These are phyloP conservation scores for Pilaira anomala DNA, from an alignment of 192 early-diverging fungal genomes.

Conservation along the genomic window DNA sequence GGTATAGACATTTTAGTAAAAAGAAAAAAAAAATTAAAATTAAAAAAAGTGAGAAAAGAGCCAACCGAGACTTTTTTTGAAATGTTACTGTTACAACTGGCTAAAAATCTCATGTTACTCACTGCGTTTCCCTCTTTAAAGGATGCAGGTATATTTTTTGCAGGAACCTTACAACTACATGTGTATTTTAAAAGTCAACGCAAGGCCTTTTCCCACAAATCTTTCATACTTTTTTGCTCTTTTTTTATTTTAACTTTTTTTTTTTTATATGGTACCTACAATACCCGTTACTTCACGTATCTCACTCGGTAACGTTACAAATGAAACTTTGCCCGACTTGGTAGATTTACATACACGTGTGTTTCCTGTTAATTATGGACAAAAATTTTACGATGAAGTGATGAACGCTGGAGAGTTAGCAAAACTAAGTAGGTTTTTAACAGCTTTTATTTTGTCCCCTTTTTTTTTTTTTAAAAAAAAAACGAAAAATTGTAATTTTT, in stretches of 20 bases:
- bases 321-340: conserved; percentile 61
- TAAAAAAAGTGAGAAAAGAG: no score
- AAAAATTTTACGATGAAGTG: conserved; percentile 75
- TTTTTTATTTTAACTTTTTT: not conserved
- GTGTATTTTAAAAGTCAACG: no score
- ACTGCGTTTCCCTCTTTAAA: no score
- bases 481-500: not conserved
- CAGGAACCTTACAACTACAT: not conserved
- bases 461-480: no score
- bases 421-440: conserved; percentile 3
- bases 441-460: no score
- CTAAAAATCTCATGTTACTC: no score
- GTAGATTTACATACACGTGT: conserved; percentile 70
- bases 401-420: conserved; percentile 65
- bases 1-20: not conserved
- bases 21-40: not conserved
- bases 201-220: no score
- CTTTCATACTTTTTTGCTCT: not conserved
- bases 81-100: no score
- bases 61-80: no score
- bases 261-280: conserved; percentile 1
- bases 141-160: not conserved
- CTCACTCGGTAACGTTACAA: conserved; percentile 49
- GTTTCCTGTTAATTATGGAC: conserved; percentile 82
- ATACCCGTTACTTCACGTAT: conserved; percentile 3